Conservation (phyloP, 2,329 filamentous ascomycete species). For the Colletotrichum australisinense region DNA sequence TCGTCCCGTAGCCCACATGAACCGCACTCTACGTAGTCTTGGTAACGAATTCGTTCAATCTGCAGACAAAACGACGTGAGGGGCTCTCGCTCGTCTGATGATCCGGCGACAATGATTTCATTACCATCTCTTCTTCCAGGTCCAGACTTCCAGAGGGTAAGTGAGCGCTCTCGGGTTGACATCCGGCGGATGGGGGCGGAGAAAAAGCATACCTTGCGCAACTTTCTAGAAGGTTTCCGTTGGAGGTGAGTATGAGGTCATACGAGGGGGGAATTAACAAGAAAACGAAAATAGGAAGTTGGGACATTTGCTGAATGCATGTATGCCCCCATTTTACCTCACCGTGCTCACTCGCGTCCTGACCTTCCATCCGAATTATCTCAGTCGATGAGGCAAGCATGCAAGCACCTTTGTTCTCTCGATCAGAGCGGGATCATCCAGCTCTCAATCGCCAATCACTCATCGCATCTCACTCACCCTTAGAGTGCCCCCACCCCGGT, state of each 20-base stretch:
- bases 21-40: not conserved
- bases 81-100: slow-evolving; percentile 11
- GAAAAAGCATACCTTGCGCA: too few species aligned
- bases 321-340: not conserved
- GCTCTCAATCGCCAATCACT: not conserved
- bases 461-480: not conserved
- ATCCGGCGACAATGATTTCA: slow-evolving; percentile 18
- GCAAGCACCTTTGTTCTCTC: not conserved
- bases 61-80: slow-evolving; percentile 9
- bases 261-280: not conserved
- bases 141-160: not conserved
- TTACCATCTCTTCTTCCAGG: not conserved
- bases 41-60: not conserved
- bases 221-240: not conserved
- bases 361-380: not conserved
- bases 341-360: not conserved
- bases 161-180: not conserved
- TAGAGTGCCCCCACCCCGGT: not conserved
- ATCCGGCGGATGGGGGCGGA: not conserved
- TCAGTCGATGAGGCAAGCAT: not conserved
- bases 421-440: not conserved
- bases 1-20: not conserved
- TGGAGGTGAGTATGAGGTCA: not conserved
- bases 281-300: not conserved
- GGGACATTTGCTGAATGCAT: not conserved